phyloP scores from a whole-genome alignment of 805 yeast species.

The Yarrowia sp. region DNA sequence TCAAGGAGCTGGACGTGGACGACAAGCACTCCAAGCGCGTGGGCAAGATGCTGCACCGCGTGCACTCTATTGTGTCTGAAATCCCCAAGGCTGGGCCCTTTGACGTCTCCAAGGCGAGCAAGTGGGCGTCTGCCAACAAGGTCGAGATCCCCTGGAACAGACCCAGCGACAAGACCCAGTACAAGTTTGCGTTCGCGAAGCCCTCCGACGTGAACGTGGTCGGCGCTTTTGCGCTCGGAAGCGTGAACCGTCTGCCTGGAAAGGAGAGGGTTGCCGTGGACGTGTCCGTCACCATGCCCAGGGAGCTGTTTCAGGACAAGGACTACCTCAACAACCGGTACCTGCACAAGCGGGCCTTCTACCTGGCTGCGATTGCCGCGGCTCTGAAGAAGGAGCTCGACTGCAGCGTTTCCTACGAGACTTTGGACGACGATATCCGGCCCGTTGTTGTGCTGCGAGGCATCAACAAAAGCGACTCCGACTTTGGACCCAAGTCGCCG shows the following conservation, averaged over 20 bases:
- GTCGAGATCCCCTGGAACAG: conserved; percentile 77
- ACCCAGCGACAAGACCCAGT: conserved; percentile 62
- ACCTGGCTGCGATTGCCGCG: conserved; percentile 73
- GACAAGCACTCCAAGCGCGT: conserved; percentile 63
- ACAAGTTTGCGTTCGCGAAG: conserved; percentile 62
- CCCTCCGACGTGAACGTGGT: conserved; percentile 78
- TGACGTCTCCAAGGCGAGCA: conserved; percentile 58
- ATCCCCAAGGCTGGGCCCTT: conserved; percentile 55
- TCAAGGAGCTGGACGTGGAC: conserved; percentile 74
- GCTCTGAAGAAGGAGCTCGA: conserved; percentile 49
- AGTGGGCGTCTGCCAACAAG: conserved; percentile 46
- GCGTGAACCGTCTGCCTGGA: conserved; percentile 62
- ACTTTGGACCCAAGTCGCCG: conserved; percentile 51
- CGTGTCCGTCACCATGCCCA: conserved; percentile 80
- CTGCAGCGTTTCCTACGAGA: conserved; percentile 60
- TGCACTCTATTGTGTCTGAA: conserved; percentile 64
- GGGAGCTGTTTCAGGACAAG: conserved; percentile 65
- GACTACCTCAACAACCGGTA: conserved; percentile 90
- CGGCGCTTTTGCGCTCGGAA: conserved; percentile 86
- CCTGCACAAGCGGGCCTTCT: conserved; percentile 84
- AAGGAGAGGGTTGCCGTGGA: conserved; percentile 65
- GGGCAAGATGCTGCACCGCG: conserved; percentile 71
- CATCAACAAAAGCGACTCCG: background rate
- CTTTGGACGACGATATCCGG: conserved; percentile 73
- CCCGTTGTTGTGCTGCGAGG: conserved; percentile 61